Evolutionary conservation across 805 yeast species (phyloP), one percentile per base, ranked within the genome.

Genomic region (Zygosaccharomyces bailii): DNA sequence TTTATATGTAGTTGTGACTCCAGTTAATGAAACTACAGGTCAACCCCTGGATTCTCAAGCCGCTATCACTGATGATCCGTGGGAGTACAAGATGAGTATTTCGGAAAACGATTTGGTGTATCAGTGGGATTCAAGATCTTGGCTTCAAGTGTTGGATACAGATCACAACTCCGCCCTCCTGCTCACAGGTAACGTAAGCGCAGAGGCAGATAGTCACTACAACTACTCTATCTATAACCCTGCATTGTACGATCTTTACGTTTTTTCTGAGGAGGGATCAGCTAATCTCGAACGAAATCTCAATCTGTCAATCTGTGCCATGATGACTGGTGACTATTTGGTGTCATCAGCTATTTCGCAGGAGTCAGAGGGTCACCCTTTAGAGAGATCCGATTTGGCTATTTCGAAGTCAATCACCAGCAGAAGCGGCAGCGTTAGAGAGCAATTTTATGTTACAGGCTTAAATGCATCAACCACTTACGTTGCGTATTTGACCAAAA

Each of bases 221-320:
- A 56, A 56, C 39, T 44, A 36, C 30, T 45, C 64, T 5, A 51
- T 59, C 18, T 55, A 52, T 37, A 60, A 61, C 44, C 45, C 53
- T 10, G 47, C 57, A 6, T 49, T 62, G 10, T 63, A 62, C 39
- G 68, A 62, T 35, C 47, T 83, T 10, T 76, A 72, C 54, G 55
- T 84, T 2, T 82, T 76, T 51, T 66, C 76, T 1, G 56, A 68
- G 36, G 70, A 66, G 2, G 65, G 69, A 29, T 53, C 58, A 6
- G 56, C 66, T 43, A 57, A 67, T 44, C 69, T 75, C 40, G 49
- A 50, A 1, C 30, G 41, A 5, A 63, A 61, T 2, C 57, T 84
- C 39, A 71, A 73, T 39, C 66, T 67, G 48, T 82, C 91, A 39
- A 78, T 86, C 75, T 84, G 93, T 64, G 96, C 95, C 0, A 66